Conservation (phyloP, 352 stramenopile species). For the Peronospora tabacina region DNA sequence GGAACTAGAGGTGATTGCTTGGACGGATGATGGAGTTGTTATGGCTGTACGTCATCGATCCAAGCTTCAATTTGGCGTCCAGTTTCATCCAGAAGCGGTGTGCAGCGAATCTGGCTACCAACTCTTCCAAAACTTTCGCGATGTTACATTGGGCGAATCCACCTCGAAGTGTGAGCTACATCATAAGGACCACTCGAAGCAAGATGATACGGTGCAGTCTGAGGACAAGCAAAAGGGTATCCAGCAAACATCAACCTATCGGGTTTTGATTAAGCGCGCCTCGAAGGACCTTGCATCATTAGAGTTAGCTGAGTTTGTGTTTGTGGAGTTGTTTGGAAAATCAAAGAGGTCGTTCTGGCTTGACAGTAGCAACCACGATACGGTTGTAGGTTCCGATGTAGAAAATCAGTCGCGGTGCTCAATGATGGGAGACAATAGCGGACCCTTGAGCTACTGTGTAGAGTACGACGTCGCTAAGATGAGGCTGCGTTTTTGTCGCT, state of each 20-base stretch:
- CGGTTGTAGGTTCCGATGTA: constrained; percentile 16
- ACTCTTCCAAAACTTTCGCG: constrained; percentile 86
- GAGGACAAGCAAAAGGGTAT: neutral
- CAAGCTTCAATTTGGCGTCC: constrained; percentile 90
- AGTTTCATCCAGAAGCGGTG: constrained; percentile 97
- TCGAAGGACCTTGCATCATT: constrained; percentile 37
- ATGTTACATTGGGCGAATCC: constrained; percentile 41
- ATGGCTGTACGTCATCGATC: constrained; percentile 86
- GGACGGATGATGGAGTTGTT: constrained; percentile 62
- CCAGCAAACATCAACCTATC: constrained; percentile 5
- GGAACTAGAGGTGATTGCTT: constrained; percentile 51
- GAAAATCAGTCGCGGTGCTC: constrained; percentile 42
- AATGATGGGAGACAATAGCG: constrained; percentile 64
- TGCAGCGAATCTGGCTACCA: constrained; percentile 82
- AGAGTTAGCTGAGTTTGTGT: constrained; percentile 55
- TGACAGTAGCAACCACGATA: constrained; percentile 67
- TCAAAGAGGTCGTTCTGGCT: constrained; percentile 67
- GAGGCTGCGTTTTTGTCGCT: constrained; percentile 34
- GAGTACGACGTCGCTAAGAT: constrained; percentile 59
- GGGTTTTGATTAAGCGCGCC: constrained; percentile 35
- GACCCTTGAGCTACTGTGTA: constrained; percentile 52
- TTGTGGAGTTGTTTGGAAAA: constrained; percentile 39
- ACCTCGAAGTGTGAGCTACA: constrained; percentile 42
- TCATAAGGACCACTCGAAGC: constrained; percentile 33
- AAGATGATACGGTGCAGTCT: constrained; percentile 1